Conservation (phyloP, 2,329 filamentous ascomycete genomes). For the Mycosphaerella sp. region DNA sequence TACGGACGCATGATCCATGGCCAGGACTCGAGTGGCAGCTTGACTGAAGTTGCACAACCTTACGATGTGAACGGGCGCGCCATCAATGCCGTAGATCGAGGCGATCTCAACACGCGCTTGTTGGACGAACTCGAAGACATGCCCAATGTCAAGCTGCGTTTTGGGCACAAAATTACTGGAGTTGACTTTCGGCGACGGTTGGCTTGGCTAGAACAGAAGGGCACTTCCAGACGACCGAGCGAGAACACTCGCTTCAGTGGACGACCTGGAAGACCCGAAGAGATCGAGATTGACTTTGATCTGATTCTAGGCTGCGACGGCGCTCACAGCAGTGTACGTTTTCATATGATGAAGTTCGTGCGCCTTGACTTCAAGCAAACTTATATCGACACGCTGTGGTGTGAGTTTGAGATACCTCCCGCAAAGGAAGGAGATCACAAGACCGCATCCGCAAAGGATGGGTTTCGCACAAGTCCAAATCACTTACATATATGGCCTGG, state of each 20-base stretch:
- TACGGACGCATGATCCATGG: constrained; percentile 94
- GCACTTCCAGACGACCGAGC: constrained; percentile 20
- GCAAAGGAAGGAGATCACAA: constrained; percentile 40
- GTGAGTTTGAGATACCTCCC: constrained; percentile 72
- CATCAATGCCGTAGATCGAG: constrained; percentile 81
- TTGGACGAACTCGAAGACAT: constrained; percentile 76
- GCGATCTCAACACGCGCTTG: constrained; percentile 72
- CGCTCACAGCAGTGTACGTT: constrained; percentile 83
- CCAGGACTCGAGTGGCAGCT: constrained; percentile 53
- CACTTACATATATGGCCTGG: constrained; percentile 97
- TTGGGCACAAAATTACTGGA: constrained; percentile 87
- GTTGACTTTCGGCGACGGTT: constrained; percentile 73
- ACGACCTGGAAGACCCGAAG: constrained; percentile 36
- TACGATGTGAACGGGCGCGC: constrained; percentile 84
- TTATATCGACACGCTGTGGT: constrained; percentile 97
- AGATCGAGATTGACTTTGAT: constrained; percentile 83
- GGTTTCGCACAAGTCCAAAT: constrained; percentile 79
- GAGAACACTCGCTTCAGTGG: constrained; percentile 20
- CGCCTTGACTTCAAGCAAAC: constrained; percentile 87
- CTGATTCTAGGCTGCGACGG: constrained; percentile 92
- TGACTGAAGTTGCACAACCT: constrained; percentile 74
- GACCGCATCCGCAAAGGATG: constrained; percentile 35
- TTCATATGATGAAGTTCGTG: constrained; percentile 92
- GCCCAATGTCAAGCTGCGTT: constrained; percentile 86
- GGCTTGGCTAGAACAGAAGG: constrained; percentile 73